A percentile compares a stretch with the other conserved stretches of the same genome.
Conservation (phyloP, 352 stramenopile genomes). For the Globisporangium perplexum region DNA sequence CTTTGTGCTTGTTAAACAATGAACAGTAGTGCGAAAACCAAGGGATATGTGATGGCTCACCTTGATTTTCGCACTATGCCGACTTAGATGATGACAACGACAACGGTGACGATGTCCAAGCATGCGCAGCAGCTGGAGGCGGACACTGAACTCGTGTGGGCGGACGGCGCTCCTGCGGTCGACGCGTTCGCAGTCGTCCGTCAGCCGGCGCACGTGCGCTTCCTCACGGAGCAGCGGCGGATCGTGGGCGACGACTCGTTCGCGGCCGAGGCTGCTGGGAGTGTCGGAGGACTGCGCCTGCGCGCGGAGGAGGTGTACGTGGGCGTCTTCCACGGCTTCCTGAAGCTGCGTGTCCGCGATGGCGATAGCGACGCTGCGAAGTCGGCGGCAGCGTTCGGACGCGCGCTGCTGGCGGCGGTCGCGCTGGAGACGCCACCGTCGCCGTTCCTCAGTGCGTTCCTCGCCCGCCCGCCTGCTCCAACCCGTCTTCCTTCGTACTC, state of each 20-base stretch:
- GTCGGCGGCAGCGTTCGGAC: neutral
- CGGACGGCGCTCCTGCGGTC: neutral
- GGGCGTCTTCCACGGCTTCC: slow-evolving; percentile 6
- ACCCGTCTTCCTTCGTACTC: too few relatives aligned
- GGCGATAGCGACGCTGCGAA: neutral
- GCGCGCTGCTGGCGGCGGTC: neutral
- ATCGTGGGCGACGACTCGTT: slow-evolving; percentile 2
- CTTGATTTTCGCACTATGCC: too few relatives aligned
- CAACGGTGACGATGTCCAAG: too few relatives aligned
- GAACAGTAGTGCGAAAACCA: too few relatives aligned
- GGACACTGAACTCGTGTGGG: too few relatives aligned
- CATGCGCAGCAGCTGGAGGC: too few relatives aligned
- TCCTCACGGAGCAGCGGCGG: neutral
- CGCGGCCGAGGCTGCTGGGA: too few relatives aligned
- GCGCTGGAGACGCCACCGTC: too few relatives aligned
- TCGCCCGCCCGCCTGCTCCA: too few relatives aligned
- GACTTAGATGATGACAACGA: too few relatives aligned
- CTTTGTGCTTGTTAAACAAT: too few relatives aligned
- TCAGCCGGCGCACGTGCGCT: neutral
- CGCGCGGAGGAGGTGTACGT: slow-evolving; percentile 13
- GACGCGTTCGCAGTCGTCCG: slow-evolving; percentile 5
- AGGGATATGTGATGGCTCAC: too few relatives aligned
- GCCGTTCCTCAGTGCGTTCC: neutral
- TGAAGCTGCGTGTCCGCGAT: neutral
- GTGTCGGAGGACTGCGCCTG: slow-evolving; percentile 5